phyloP scores from a whole-genome alignment of 371 early-diverging fungal species.

The Haplosporangium sp. region DNA sequence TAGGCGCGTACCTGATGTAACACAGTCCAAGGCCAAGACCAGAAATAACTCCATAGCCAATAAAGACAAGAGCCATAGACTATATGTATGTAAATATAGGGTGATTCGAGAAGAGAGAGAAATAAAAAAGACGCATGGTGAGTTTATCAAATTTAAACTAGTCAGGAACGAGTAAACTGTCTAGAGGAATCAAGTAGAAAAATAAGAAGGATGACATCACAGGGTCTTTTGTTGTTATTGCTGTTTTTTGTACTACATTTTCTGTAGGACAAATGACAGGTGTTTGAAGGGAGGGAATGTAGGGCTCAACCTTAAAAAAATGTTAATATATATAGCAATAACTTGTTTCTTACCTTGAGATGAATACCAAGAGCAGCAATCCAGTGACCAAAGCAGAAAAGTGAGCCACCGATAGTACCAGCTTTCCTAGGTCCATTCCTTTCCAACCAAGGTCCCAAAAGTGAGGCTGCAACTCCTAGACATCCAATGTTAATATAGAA shows the following conservation, averaged over 20 bases:
- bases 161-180: not conserved
- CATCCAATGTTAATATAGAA: conserved; percentile 79
- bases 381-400: conserved; percentile 72
- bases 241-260: too few relatives aligned
- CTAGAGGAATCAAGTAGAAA: too few relatives aligned
- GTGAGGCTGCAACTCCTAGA: conserved; percentile 71
- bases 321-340: not conserved
- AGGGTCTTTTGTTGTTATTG: too few relatives aligned
- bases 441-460: conserved; percentile 78
- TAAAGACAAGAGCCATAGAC: conserved; percentile 65
- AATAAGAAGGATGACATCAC: too few relatives aligned
- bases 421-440: conserved; percentile 70
- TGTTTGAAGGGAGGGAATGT: too few relatives aligned
- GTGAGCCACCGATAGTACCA: conserved; percentile 61
- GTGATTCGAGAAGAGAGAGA: not conserved
- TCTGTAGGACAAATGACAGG: too few relatives aligned
- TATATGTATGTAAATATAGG: not conserved
- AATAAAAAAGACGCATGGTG: not conserved
- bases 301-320: too few relatives aligned
- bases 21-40: conserved; percentile 76
- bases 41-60: conserved; percentile 75
- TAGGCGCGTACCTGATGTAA: conserved; percentile 58
- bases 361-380: conserved; percentile 68
- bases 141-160: not conserved
- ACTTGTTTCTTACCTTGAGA: conserved; percentile 49